Evolutionary conservation across 176 grass and related monocot species (phyloP), one percentile per base, ranked within the genome.

Genomic region (Oryza meyeriana): DNA sequence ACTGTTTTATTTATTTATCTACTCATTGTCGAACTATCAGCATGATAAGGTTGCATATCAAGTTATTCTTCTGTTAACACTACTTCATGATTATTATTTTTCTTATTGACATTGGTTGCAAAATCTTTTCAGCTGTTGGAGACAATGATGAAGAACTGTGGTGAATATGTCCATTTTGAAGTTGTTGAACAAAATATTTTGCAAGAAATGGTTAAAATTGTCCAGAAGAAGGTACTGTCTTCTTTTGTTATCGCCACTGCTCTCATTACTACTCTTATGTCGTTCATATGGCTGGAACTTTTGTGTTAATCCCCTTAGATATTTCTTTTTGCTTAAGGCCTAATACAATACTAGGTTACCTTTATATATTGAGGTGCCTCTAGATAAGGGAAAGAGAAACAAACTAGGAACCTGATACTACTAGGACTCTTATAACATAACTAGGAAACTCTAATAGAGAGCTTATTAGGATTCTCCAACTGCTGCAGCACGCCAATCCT

Each of bases 141-240:
- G 77, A 95, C 97, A 77, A 81, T 99, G 91, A 89, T 99, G 77
- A 95, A 99, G 80, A 99, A 99, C 63, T 99, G 97, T 80, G 83
- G 87, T 36, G 90, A 94, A 48, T 68, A 94, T 10, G 89, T 99
- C 65, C 97, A 91, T 80, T 95, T 85, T 83, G 86, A 99, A 90
- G 85, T 99, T 82, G 89, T 76, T 83, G 82, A 95, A 32, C 85
- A 85, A 29, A 87, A 92, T 79, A 57, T 96, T 92, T 83, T 99
- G 22, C 87, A 79, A 81, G 97, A 99, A 81, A 96, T 99, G 85
- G 86, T 90, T 42, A 99, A 94, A 92, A 94, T 96, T 90, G 77
- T 96, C 42, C 90, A 81, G 84, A 99, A 99, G 85, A 94, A 91
- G 91, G 97, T 93, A 68, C 38, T 44, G 68, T 41, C 0, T 67